Conservation (phyloP, 2,329 filamentous ascomycete species). For the Cladosporium cucumerinum region DNA sequence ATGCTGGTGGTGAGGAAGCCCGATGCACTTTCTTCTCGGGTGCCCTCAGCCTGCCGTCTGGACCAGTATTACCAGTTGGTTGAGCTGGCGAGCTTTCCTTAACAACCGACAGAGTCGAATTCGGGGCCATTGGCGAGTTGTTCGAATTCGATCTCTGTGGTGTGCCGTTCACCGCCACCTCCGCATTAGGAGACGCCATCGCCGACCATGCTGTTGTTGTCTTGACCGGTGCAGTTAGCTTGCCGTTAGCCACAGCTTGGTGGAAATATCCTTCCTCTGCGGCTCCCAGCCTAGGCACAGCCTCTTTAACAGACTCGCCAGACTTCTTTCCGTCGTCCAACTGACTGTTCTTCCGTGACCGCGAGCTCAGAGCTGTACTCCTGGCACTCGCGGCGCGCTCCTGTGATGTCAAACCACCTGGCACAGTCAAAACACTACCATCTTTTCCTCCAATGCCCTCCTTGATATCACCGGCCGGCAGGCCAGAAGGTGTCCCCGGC, state of each 20-base stretch:
- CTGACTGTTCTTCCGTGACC: conserved; percentile 28
- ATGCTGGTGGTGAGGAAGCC: conserved; percentile 39
- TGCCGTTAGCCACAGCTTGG: conserved; percentile 35
- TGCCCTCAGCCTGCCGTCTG: conserved; percentile 28
- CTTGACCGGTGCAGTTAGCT: conserved; percentile 35
- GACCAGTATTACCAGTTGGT: conserved; percentile 9
- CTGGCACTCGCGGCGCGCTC: conserved; percentile 30
- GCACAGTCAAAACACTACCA: conserved; percentile 30
- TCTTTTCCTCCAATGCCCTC: conserved; percentile 31
- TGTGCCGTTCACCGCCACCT: conserved; percentile 18
- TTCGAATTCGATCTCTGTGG: conserved; percentile 22
- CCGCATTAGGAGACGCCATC: conserved; percentile 20
- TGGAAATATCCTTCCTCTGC: conserved; percentile 49
- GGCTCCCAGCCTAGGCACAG: conserved; percentile 25
- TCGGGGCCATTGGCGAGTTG: conserved; percentile 23
- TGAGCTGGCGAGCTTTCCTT: conserved; percentile 29
- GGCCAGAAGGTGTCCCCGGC: conserved; percentile 35
- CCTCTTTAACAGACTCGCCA: conserved; percentile 29
- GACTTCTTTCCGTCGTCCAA: conserved; percentile 30
- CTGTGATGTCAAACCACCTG: conserved; percentile 21
- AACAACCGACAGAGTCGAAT: conserved; percentile 27
- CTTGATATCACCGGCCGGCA: conserved; percentile 40
- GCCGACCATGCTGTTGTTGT: conserved; percentile 24
- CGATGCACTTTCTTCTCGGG: conserved; percentile 28
- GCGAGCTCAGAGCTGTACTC: conserved; percentile 37